Evolutionary conservation across 805 yeast genomes (phyloP), one percentile per base, ranked within the genome.

Genomic region (Diddensiella caesifluorescens): DNA sequence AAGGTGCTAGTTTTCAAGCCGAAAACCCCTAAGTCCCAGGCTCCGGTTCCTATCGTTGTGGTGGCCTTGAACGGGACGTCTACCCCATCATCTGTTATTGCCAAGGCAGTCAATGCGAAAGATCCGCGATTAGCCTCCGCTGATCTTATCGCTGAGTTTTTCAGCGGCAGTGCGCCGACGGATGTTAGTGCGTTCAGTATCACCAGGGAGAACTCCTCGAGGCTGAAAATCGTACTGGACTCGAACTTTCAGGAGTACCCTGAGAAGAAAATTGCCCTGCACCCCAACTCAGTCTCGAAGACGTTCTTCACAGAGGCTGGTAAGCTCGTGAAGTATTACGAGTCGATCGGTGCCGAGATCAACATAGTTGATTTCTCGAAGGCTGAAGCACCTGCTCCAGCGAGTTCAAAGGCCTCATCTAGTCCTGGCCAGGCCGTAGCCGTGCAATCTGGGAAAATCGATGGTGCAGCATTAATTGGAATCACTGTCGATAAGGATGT

Each of bases 401-500:
- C 70, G 22, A 51, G 68, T 76, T 46, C 70, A n/a, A n/a, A n/a
- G n/a, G n/a, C n/a, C n/a, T n/a, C 54, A 48, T 19, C 22, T 3
- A 28, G 35, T 15, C 18, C 56, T 2, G 50, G 57, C 33, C 18
- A 33, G 29, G 20, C 41, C 10, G 27, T 25, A 12, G 35, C 46
- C 23, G 23, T 56, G 2, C 50, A 57, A 29, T 30, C 46, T 25
- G 83, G 84, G 39, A 75, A 76, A 50, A 64, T 82, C 53, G 88
- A 79, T 46, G 95, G 85, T 59, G 92, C 95, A 38, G 88, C 90
- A 58, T 69, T 89, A 57, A 85, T 92, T 54, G 98, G 98, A 66
- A 90, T 92, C 63, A 92, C 97, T 35, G 95, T 84, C 39, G 95
- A 87, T 66, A 92, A 92, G 69, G 77, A 79, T 49, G 72, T 78